Percentiles rank a stretch among this genome's conserved stretches.
Conservation (phyloP, 2,329 filamentous ascomycete genomes). For the Scortechinia acanthostroma region DNA sequence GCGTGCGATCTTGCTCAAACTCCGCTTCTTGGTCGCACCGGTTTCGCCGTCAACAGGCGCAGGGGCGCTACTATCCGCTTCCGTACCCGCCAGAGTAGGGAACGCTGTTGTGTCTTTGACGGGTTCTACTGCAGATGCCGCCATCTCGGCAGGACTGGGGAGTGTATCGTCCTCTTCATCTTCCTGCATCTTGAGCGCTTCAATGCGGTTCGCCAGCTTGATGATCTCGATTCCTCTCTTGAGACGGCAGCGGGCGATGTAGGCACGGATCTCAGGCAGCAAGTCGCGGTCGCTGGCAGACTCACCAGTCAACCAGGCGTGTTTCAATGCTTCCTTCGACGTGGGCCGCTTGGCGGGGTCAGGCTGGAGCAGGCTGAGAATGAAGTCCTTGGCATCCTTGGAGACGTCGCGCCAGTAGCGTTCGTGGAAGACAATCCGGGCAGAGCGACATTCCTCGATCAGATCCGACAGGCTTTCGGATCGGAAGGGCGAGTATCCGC, state of each 20-base stretch:
- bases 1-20: constrained; percentile 40
- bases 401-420: constrained; percentile 98
- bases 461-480: constrained; percentile 88
- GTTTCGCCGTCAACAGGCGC: constrained; percentile 13
- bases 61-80: constrained; percentile 6
- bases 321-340: constrained; percentile 72
- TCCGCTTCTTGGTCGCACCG: constrained; percentile 25
- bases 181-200: constrained; percentile 86
- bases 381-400: constrained; percentile 90
- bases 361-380: constrained; percentile 72
- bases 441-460: constrained; percentile 85
- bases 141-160: not conserved
- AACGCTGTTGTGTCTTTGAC: not conserved
- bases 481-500: constrained; percentile 95
- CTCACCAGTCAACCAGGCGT: constrained; percentile 85
- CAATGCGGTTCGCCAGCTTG: constrained; percentile 92
- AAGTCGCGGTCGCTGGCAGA: constrained; percentile 93
- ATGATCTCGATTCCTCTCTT: constrained; percentile 91
- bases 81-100: not conserved
- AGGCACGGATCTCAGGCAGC: constrained; percentile 90
- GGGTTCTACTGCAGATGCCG: not conserved
- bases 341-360: constrained; percentile 71
- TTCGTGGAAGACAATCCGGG: constrained; percentile 86
- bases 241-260: constrained; percentile 84
- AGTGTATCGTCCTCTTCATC: constrained; percentile 64